Base-by-base conservation (phyloP, 2,329 filamentous ascomycete genomes). In the Sporothrix phasma region DNA sequence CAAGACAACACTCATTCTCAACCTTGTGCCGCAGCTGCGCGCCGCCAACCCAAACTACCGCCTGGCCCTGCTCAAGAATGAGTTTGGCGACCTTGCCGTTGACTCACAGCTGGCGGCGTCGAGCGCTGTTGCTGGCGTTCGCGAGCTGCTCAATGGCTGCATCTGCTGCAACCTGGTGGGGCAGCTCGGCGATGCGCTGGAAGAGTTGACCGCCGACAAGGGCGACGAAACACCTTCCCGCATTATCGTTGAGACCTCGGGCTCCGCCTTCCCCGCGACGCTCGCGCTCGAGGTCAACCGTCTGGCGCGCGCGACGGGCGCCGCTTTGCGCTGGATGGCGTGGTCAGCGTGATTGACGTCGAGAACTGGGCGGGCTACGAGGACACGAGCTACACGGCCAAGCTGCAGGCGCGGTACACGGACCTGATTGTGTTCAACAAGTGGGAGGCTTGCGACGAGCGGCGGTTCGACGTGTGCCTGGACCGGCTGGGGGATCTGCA, bases 151-250 rank as follows among this genome's bases (percentile, higher is more conserved):
- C 62, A 96, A 96, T 74, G 94, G 93, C 69, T 97, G 94, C 78
- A 97, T 99, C 76, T 99, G 94, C 83, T 99, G 94, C 79, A 97
- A 97, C 74, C 88, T 97, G 29, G 93, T 99, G 66, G 94, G 94
- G 17, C 90, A 96, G 75, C 85, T 99, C 7, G 84, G 85, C 66
- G 86, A 88, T 56, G 92, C 93, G 1, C 85, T 99, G 19, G 77
- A 83, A 49, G 87, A 94, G 72, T 85, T 99, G 46, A 83, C 84
- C 60, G 75, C 78, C 26, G 39, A 39, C 19, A 37, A 46, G n/a
- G 29, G 31, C 24, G 26, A 47, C 26, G 43, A 34, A 39, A 67
- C 69, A 0, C 93, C 92, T 0, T 89, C 97, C 73, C 84, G 94
- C 63, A 94, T 99, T 75, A 85, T 99, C 61, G 87, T 99, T 73